Evolutionary conservation across 1,284 basidiomycete species (phyloP), one percentile per base, ranked within the genome.

Genomic region (Taiwanofungus camphoratus): DNA sequence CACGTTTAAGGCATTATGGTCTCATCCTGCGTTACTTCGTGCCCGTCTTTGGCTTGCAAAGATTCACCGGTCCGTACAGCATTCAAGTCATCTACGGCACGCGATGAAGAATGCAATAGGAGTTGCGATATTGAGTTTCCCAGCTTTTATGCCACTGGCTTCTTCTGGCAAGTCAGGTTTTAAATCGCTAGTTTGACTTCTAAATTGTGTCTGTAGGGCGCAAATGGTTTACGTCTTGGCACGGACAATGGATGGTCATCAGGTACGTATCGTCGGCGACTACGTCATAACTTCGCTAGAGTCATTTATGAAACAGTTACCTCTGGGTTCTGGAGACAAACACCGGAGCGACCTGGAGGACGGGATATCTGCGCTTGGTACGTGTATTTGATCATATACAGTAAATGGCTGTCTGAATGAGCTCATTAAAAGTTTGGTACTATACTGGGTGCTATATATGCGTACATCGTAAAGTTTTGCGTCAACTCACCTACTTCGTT

Each of bases 261-360:
- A 71, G 59, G 58, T 60, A 40, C 8, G 52, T 39, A 7, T 30
- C 20, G 5, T 12, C 26, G 35, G 11, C 15, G 11, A 4, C 8
- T 2, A 13, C 3, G 12, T 33, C 11, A 7, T 7, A 9, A 7
- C 5, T 15, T 3, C 5, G 8, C 9, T 20, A 19, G 11, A n/a
- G 23, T 16, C 19, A 3, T 24, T 46, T 5, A 34, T 24, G 5
- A 12, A 2, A 6, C 22, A 62, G 67, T 22, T 74, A 71, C 54
- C 56, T 74, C 1, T 74, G 71, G 71, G 71, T 76, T 1, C 58
- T 75, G 23, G 71, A 75, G 49, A 73, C 71, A 7, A 76, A 71
- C 48, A 72, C 69, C 1, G 74, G 73, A 12, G 71, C 73, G 32
- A 75, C 73, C 8, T 73, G 69, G 65, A 61, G 72, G 33, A 64